phyloP scores from a whole-genome alignment of 169 alveolate species.

The Sarcocystis neurona region DNA sequence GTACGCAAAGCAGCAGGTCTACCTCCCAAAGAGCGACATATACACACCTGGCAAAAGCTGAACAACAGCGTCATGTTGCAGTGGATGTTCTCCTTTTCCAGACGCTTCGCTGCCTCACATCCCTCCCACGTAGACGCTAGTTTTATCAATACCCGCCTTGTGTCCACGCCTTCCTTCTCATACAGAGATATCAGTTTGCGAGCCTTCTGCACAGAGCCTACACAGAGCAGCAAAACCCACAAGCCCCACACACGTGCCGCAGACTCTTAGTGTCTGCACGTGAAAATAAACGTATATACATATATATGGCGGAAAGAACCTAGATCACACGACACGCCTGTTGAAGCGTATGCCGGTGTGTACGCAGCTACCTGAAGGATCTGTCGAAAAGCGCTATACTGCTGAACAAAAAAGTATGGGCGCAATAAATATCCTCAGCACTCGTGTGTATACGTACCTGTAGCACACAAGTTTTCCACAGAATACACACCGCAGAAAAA shows the following conservation, averaged over 20 bases:
- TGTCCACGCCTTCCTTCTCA: constrained; percentile 74
- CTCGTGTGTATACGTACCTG: neutral
- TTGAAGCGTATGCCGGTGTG: too few species aligned
- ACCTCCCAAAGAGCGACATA: neutral
- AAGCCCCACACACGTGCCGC: neutral
- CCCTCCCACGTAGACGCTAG: constrained; percentile 91
- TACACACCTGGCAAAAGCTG: constrained; percentile 54
- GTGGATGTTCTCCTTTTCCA: constrained; percentile 77
- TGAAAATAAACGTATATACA: neutral
- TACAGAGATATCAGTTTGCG: constrained; percentile 71
- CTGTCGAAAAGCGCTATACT: too few species aligned
- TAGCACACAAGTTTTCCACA: neutral
- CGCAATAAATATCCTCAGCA: too few species aligned
- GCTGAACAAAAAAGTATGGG: neutral
- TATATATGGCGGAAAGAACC: neutral
- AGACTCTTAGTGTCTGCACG: neutral
- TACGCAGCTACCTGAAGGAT: too few species aligned
- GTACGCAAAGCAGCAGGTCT: too few species aligned
- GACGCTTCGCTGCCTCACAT: constrained; percentile 79
- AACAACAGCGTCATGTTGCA: constrained; percentile 85
- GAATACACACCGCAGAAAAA: neutral
- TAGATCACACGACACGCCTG: too few species aligned
- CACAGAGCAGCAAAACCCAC: neutral
- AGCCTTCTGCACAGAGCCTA: constrained; percentile 50
- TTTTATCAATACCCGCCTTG: constrained; percentile 79